Conservation (phyloP, 805 yeast genomes). For the Wickerhamomyces hampshirensis region DNA sequence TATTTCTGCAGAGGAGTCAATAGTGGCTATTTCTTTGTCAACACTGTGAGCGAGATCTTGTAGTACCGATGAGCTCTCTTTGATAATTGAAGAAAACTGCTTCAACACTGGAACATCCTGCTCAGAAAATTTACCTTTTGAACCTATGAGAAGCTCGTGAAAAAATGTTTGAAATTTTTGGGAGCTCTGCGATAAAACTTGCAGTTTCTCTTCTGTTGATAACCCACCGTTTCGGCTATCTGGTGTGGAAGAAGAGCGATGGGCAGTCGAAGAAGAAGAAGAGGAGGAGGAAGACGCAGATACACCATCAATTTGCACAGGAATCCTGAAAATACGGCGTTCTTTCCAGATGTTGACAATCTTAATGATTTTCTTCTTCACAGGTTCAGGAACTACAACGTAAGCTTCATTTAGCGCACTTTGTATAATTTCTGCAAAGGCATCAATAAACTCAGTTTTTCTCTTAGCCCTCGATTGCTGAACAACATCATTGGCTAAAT, state of each 20-base stretch:
- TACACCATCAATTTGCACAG: constrained; percentile 12
- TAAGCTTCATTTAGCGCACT: constrained; percentile 30
- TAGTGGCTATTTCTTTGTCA: constrained; percentile 8
- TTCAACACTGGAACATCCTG: constrained; percentile 6
- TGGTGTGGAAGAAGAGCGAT: not conserved
- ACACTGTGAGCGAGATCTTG: constrained; percentile 16
- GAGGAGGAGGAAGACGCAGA: no score
- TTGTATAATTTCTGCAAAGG: constrained; percentile 50
- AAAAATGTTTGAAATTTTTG: constrained; percentile 18
- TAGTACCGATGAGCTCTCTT: constrained; percentile 14
- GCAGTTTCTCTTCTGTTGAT: constrained; percentile 11
- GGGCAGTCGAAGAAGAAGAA: no score
- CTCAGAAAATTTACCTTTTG: constrained; percentile 15
- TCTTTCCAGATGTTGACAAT: constrained; percentile 56
- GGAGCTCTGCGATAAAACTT: constrained; percentile 6
- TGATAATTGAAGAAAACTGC: constrained; percentile 6
- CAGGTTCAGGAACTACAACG: constrained; percentile 10
- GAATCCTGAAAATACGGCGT: constrained; percentile 36
- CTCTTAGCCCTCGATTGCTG: constrained; percentile 69
- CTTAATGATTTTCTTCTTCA: constrained; percentile 37
- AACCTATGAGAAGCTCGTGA: constrained; percentile 16
- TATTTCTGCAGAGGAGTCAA: constrained; percentile 7
- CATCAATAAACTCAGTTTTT: constrained; percentile 51
- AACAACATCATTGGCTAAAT: constrained; percentile 75
- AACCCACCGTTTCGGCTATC: not conserved